A percentile compares a stretch with the other conserved stretches of the same genome.
Evolutionary conservation across 1,284 basidiomycete genomes (phyloP).

Genomic region (Moesziomyces sp.): DNA sequence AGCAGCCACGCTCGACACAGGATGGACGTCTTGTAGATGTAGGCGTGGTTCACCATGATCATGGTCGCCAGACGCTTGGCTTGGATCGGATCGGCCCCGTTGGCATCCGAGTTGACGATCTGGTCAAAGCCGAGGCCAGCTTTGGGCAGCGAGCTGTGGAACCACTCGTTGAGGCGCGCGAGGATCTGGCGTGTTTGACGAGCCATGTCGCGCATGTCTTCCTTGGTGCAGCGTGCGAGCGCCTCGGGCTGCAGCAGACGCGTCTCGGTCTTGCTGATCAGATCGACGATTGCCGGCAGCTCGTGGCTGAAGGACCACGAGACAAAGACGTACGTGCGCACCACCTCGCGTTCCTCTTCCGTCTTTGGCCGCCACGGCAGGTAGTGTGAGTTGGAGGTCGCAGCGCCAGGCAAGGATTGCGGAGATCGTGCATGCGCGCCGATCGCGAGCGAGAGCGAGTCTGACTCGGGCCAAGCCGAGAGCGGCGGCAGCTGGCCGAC

Average conservation of each 20-base stretch:
- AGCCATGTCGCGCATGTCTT: conserved; percentile 33
- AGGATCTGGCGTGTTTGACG: conserved; percentile 22
- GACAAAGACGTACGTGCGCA: conserved; percentile 6
- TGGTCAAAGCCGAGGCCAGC: conserved; percentile 14
- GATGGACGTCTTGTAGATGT: conserved; percentile 29
- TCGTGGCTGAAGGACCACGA: conserved; percentile 9
- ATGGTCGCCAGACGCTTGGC: conserved; percentile 17
- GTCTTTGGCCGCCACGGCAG: conserved; percentile 15
- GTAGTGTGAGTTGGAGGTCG: neutral
- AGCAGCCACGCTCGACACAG: conserved; percentile 29
- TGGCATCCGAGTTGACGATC: conserved; percentile 11
- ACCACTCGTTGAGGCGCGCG: conserved; percentile 25
- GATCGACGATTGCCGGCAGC: conserved; percentile 15
- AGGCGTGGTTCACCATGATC: conserved; percentile 31
- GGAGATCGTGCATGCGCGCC: conserved; percentile 5
- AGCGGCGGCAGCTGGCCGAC: conserved; percentile 22
- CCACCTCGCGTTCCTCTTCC: conserved; percentile 10
- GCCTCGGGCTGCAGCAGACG: conserved; percentile 18
- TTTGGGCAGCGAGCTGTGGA: conserved; percentile 8
- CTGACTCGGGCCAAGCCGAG: conserved; percentile 18
- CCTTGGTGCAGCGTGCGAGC: conserved; percentile 20
- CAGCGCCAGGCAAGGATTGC: neutral
- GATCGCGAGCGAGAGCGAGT: conserved; percentile 1
- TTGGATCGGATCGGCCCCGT: conserved; percentile 5
- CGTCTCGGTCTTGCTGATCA: conserved; percentile 18